Percentiles rank a stretch among this genome's conserved stretches.
These are phyloP conservation scores for Ustilago trichophora DNA, from an alignment of 1,284 basidiomycete genomes.

Conservation along the genomic window DNA sequence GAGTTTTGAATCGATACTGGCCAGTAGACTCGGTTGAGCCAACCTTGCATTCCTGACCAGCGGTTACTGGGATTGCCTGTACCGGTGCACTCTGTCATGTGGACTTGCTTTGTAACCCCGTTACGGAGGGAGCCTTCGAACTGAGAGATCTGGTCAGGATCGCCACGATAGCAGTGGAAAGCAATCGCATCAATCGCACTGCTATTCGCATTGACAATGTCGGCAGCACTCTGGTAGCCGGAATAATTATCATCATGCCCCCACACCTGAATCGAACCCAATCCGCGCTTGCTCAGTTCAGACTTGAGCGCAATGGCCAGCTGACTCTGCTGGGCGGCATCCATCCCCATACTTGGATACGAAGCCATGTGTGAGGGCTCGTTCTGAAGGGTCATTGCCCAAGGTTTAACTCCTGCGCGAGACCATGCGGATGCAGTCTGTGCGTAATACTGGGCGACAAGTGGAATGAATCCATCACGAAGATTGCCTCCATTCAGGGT, in stretches of 20 bases:
- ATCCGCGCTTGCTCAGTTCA: slow-evolving; percentile 11
- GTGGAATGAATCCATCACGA: slow-evolving; percentile 13
- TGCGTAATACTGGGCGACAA: slow-evolving; percentile 49
- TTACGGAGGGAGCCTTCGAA: slow-evolving; percentile 14
- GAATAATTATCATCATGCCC: slow-evolving; percentile 54
- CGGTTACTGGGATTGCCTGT: slow-evolving; percentile 10
- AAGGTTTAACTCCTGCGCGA: slow-evolving; percentile 37
- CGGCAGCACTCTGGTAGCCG: slow-evolving; percentile 33
- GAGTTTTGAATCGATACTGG: slow-evolving; percentile 45
- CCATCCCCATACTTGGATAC: slow-evolving; percentile 51
- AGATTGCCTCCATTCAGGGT: slow-evolving; percentile 42
- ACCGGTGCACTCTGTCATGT: slow-evolving; percentile 55
- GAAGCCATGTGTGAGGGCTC: slow-evolving; percentile 41
- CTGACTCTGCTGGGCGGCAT: slow-evolving; percentile 14
- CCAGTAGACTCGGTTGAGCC: slow-evolving; percentile 45
- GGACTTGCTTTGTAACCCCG: slow-evolving; percentile 24
- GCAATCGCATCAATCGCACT: slow-evolving; percentile 47
- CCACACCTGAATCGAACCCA: slow-evolving; percentile 37
- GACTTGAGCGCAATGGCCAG: slow-evolving; percentile 29
- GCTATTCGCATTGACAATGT: slow-evolving; percentile 39
- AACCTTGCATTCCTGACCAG: slow-evolving; percentile 40
- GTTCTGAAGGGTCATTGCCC: slow-evolving; percentile 56
- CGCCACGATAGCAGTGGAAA: slow-evolving; percentile 59
- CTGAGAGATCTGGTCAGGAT: slow-evolving; percentile 25
- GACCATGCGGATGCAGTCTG: slow-evolving; percentile 25